Evolutionary conservation across 1,284 basidiomycete genomes (phyloP), one percentile per base, ranked within the genome.

Genomic region (Apiotrichum porosum): DNA sequence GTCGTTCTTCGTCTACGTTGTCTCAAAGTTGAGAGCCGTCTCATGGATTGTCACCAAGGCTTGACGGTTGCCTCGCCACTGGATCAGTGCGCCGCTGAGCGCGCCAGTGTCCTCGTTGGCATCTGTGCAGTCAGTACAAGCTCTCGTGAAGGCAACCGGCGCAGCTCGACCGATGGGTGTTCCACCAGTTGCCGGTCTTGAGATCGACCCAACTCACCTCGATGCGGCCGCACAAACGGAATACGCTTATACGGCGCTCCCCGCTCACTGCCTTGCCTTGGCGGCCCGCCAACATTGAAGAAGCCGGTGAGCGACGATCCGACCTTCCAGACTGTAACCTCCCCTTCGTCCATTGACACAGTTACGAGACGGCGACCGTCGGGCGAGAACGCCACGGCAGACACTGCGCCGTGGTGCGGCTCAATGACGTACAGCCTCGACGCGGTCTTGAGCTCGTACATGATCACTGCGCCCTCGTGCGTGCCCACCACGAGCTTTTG

Each of bases 391-490:
- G 83, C 86, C 54, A 87, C 84, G 0, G 87, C 88, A 0, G 85
- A 81, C 6, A 90, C 81, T 0, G 80, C 76, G 58, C 83, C 82
- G 61, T 83, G 83, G 75, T 97, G 93, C 0, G 88, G 86, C 62
- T 97, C 93, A 9, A 98, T 81, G 0, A 98, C 88, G 66, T 97
- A 97, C 8, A 98, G 77, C 12, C 94, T 81, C 2, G 89, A 97
- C 0, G 91, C 92, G 0, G 92, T 92, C 73, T 97, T 97, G 43
- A 98, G 79, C 65, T 98, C 95, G 69, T 97, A 97, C 69, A 97
- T 90, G 58, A 97, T 83, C 38, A 91, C 83, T 0, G 88, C 86
- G 0, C 92, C 91, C 71, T 98, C 95, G 55, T 82, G 83, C 0
- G 94, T 97, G 0, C 95, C 95, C 0, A 97, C 92, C 0, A 87